A percentile compares a stretch with the other conserved stretches of the same genome.
These are phyloP conservation scores for Aspergillus alliaceus DNA, from an alignment of 2,329 filamentous ascomycete genomes.

Conservation along the genomic window DNA sequence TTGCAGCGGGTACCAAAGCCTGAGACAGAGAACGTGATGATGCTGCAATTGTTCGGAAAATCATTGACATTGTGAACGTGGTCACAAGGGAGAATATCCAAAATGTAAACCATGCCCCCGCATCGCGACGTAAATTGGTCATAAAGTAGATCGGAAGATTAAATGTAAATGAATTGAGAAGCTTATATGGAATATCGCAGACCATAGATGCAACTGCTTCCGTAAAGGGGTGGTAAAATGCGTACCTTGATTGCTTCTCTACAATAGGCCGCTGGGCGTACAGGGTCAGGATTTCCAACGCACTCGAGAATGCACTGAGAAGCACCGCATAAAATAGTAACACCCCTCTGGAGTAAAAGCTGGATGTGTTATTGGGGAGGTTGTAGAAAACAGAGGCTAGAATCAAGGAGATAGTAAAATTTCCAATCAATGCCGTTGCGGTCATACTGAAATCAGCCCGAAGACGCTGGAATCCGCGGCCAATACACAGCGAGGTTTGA, in stretches of 20 bases:
- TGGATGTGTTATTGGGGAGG: constrained; percentile 3
- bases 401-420: constrained; percentile 11
- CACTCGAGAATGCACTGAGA: constrained; percentile 6
- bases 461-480: constrained; percentile 14
- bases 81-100: constrained; percentile 71
- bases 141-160: constrained; percentile 85
- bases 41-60: constrained; percentile 80
- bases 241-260: constrained; percentile 84
- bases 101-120: constrained; percentile 83
- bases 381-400: constrained; percentile 15
- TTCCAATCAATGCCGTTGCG: constrained; percentile 4
- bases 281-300: constrained; percentile 9
- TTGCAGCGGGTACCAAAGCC: constrained; percentile 56
- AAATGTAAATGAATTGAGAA: constrained; percentile 72
- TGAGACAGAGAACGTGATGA: constrained; percentile 66
- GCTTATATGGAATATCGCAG: constrained; percentile 80
- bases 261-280: constrained; percentile 90
- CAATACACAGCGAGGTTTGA: constrained; percentile 11
- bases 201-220: constrained; percentile 86
- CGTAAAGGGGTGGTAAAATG: constrained; percentile 86
- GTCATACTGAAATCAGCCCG: constrained; percentile 12
- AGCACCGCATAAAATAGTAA: constrained; percentile 7
- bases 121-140: constrained; percentile 72
- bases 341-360: constrained; percentile 14
- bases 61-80: constrained; percentile 78